Evolutionary conservation across 352 stramenopile genomes (phyloP).

Genomic region (Halophytophthora polymorphica): DNA sequence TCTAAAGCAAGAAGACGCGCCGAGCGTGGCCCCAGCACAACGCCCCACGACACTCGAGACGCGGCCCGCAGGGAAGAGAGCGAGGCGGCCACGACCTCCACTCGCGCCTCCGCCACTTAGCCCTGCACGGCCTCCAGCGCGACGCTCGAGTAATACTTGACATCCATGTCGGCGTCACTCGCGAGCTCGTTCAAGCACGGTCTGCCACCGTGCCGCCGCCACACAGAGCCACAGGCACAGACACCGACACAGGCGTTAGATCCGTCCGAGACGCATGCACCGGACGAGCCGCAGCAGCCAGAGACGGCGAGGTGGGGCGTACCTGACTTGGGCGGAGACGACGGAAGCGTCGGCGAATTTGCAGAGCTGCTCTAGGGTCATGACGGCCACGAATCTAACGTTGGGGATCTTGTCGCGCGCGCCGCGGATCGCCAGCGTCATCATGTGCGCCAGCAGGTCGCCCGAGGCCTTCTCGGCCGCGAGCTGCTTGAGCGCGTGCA

Average conservation of each 20-base stretch:
- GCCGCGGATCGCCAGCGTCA: constrained; percentile 65
- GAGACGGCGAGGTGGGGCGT: constrained; percentile 8
- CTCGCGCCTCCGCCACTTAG: constrained; percentile 45
- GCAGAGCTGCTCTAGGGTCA: constrained; percentile 82
- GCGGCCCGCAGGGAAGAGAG: constrained; percentile 20
- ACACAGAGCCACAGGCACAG: not conserved
- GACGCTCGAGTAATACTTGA: constrained; percentile 87
- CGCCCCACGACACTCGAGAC: constrained; percentile 28
- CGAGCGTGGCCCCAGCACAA: constrained; percentile 4
- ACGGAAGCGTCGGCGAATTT: constrained; percentile 72
- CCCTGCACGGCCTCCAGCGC: constrained; percentile 72
- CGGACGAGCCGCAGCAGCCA: too few relatives aligned
- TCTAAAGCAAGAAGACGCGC: constrained; percentile 24
- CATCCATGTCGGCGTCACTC: constrained; percentile 77
- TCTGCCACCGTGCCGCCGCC: constrained; percentile 24
- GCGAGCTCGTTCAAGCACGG: constrained; percentile 72
- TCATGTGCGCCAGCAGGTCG: constrained; percentile 64
- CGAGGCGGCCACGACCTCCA: too few relatives aligned
- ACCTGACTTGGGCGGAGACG: constrained; percentile 73
- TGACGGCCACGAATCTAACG: constrained; percentile 85
- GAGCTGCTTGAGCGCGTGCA: constrained; percentile 75
- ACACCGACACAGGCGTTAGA: not conserved
- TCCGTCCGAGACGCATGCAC: too few relatives aligned
- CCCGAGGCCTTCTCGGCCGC: constrained; percentile 67
- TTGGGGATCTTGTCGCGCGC: constrained; percentile 86